phyloP scores from a whole-genome alignment of 306 rosid genomes.

The Adenanthera pavonina region DNA sequence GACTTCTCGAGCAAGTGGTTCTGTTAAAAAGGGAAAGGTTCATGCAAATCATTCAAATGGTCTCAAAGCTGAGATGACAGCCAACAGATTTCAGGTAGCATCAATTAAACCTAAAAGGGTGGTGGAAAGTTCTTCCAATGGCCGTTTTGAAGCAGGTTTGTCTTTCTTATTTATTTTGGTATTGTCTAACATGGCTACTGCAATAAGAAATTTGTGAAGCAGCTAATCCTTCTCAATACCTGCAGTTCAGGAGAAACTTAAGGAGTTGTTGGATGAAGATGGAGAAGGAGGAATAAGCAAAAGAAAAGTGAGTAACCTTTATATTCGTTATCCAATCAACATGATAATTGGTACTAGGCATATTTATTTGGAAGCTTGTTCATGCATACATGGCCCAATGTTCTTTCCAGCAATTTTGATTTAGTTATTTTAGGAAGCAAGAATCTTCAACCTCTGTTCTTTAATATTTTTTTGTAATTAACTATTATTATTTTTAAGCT shows the following conservation, averaged over 20 bases:
- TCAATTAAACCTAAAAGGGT: constrained; percentile 67
- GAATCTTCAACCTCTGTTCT: constrained; percentile 27
- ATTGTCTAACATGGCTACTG: constrained; percentile 27
- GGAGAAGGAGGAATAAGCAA: constrained; percentile 98
- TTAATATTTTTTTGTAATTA: not conserved
- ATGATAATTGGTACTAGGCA: constrained; percentile 30
- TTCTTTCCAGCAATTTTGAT: constrained; percentile 36
- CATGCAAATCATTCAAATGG: constrained; percentile 47
- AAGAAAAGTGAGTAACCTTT: constrained; percentile 73
- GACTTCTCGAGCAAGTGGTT: constrained; percentile 51
- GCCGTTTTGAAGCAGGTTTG: constrained; percentile 92
- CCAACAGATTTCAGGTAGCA: constrained; percentile 56
- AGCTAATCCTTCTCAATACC: constrained; percentile 43
- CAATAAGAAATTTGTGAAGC: constrained; percentile 30
- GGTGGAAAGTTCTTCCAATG: constrained; percentile 68
- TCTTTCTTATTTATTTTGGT: constrained; percentile 35
- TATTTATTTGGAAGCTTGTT: constrained; percentile 42
- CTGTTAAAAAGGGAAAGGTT: constrained; percentile 68
- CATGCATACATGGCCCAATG: constrained; percentile 22
- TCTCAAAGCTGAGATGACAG: constrained; percentile 50
- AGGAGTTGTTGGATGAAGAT: constrained; percentile 83
- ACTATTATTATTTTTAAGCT: not conserved
- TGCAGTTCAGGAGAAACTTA: constrained; percentile 97
- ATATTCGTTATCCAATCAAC: constrained; percentile 14
- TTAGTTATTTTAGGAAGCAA: constrained; percentile 19